Conservation (phyloP, 2,329 filamentous ascomycete genomes). For the Fusarium solani-melongenae region DNA sequence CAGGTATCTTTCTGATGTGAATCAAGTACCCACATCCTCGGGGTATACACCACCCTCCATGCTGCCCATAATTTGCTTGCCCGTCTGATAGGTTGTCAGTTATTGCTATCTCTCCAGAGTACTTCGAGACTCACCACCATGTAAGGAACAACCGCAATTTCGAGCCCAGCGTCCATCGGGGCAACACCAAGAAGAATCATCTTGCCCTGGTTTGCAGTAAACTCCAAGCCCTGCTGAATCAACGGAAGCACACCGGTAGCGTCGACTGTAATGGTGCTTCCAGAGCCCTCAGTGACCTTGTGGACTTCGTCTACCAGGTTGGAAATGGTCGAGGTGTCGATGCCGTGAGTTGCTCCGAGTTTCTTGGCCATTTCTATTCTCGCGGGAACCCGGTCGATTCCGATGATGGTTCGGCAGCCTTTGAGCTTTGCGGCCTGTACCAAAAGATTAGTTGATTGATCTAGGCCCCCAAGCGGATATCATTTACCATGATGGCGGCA, state of each 20-base stretch:
- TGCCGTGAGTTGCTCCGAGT: slow-evolving; percentile 8
- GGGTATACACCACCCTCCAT: not conserved
- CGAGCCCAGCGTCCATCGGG: slow-evolving; percentile 3
- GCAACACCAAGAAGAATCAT: slow-evolving; percentile 20
- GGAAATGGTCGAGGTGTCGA: not conserved
- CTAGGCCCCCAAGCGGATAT: not conserved
- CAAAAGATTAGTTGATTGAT: not conserved
- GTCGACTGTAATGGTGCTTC: not conserved
- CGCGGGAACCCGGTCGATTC: slow-evolving; percentile 2
- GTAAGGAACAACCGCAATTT: not conserved
- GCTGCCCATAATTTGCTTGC: not conserved
- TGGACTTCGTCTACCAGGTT: not conserved
- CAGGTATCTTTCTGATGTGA: not conserved
- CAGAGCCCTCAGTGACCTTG: not conserved
- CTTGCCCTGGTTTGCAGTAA: slow-evolving; percentile 13
- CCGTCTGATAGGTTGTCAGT: not conserved
- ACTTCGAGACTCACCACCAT: not conserved
- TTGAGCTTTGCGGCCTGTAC: slow-evolving; percentile 3
- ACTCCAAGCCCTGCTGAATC: slow-evolving; percentile 1
- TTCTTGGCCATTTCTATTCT: slow-evolving; percentile 11
- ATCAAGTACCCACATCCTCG: not conserved
- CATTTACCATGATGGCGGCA: not conserved
- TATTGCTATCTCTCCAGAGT: too few relatives aligned
- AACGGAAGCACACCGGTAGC: not conserved
- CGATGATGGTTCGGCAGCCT: slow-evolving; percentile 10